phyloP scores from a whole-genome alignment of 202 grass and related monocot species.

The Musa balbisiana region DNA sequence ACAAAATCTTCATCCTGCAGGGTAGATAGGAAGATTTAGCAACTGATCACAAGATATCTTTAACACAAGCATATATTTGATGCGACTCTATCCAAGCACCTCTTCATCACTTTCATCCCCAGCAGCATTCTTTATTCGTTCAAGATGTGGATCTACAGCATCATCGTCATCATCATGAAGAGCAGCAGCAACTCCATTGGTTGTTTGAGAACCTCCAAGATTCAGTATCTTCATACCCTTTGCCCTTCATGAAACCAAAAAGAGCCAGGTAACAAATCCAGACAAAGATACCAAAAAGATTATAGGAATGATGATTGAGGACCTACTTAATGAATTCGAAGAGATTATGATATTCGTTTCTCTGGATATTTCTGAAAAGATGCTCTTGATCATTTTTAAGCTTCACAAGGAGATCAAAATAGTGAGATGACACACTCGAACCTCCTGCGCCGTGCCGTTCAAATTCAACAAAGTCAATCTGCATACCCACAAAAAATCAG shows the following conservation, averaged over 20 bases:
- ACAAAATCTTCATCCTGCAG: conserved; percentile 98
- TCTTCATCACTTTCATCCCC: conserved; percentile 98
- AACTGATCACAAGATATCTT: conserved; percentile 22
- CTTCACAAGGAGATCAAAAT: conserved; percentile 96
- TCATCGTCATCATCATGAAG: conserved; percentile 58
- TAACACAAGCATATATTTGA: neutral
- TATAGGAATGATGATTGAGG: conserved; percentile 13
- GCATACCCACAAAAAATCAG: conserved; percentile 3
- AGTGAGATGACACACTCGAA: conserved; percentile 82
- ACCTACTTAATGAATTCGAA: conserved; percentile 87
- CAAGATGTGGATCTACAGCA: conserved; percentile 81
- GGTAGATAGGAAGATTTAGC: conserved; percentile 4
- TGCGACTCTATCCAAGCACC: conserved; percentile 29
- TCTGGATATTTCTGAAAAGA: conserved; percentile 98
- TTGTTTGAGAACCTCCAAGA: conserved; percentile 67
- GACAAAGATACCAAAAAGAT: neutral
- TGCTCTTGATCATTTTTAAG: conserved; percentile 93
- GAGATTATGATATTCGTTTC: conserved; percentile 93
- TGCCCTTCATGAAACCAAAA: conserved; percentile 41
- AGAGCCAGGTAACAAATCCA: conserved; percentile 21
- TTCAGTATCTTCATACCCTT: conserved; percentile 94
- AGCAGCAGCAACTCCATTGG: conserved; percentile 65
- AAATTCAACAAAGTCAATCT: conserved; percentile 99
- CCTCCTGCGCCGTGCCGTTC: conserved; percentile 81
- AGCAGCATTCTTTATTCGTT: conserved; percentile 66